These are phyloP conservation scores for Linum tenue DNA, from an alignment of 345 rosid genomes.

Conservation along the genomic window DNA sequence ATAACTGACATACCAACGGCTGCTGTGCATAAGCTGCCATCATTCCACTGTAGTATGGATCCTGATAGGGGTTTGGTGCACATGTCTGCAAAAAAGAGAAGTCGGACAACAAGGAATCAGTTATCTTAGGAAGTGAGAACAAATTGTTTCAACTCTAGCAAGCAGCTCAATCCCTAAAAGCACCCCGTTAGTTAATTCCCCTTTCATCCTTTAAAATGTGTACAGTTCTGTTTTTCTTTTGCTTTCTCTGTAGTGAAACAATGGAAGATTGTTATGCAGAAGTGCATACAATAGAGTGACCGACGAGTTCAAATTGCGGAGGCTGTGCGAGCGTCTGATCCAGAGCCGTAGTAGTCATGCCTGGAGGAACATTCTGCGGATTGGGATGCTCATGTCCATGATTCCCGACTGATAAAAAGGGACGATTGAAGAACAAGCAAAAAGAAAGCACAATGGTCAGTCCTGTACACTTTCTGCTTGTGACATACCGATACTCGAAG, in stretches of 20 bases:
- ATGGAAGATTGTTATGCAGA: conserved; percentile 3
- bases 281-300: conserved; percentile 53
- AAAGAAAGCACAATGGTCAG: neutral
- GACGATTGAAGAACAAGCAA: conserved; percentile 17
- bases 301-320: conserved; percentile 54
- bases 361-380: conserved; percentile 25
- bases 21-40: conserved; percentile 36
- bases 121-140: neutral
- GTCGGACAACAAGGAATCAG: conserved; percentile 2
- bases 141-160: conserved; percentile 10
- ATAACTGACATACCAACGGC: conserved; percentile 34
- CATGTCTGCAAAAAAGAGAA: conserved; percentile 36
- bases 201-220: neutral
- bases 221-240: neutral
- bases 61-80: conserved; percentile 42
- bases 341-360: conserved; percentile 29
- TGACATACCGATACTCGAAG: too few species aligned
- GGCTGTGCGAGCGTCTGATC: conserved; percentile 44
- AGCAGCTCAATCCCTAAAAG: conserved; percentile 9
- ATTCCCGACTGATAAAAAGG: conserved; percentile 28
- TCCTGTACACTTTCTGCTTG: neutral
- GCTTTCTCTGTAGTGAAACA: too few species aligned
- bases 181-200: neutral
- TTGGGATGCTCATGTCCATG: conserved; percentile 44
- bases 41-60: conserved; percentile 39